A percentile compares a stretch with the other conserved stretches of the same genome.
Evolutionary conservation across 176 grass and related monocot species (phyloP).

Genomic region (Secale cereale): DNA sequence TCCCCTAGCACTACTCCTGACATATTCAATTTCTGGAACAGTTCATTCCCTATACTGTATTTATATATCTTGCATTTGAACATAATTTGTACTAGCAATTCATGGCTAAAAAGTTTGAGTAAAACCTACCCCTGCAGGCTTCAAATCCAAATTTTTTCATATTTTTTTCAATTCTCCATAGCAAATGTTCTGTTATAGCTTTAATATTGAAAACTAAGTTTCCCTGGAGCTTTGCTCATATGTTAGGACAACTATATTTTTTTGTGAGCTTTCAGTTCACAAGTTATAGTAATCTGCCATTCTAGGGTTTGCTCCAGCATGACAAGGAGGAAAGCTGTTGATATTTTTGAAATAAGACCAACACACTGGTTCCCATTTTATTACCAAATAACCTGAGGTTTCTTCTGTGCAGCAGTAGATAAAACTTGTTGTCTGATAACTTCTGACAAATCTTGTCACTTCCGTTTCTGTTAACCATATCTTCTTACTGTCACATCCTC

Average conservation of each 20-base stretch:
- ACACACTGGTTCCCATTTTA: background rate
- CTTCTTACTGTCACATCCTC: background rate
- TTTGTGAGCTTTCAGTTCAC: background rate
- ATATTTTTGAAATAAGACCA: background rate
- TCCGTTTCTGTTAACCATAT: background rate
- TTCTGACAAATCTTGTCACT: background rate
- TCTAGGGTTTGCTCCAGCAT: background rate
- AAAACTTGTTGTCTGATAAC: background rate
- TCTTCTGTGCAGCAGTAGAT: background rate
- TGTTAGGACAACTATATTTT: background rate
- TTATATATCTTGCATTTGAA: background rate
- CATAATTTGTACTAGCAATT: background rate
- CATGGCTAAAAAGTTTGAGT: background rate
- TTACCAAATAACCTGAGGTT: background rate
- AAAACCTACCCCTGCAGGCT: background rate
- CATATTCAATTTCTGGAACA: slow-evolving; percentile 2
- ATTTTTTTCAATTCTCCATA: background rate
- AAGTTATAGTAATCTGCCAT: background rate
- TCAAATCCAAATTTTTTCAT: slow-evolving; percentile 14
- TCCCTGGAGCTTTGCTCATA: slow-evolving; percentile 1
- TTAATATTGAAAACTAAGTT: slow-evolving; percentile 12
- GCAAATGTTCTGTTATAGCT: background rate
- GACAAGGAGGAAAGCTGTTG: background rate
- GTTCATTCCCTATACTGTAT: background rate
- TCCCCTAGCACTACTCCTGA: slow-evolving; percentile 1